These are phyloP conservation scores for Massospora cicadina DNA, from an alignment of 371 early-diverging fungal species.

Conservation along the genomic window DNA sequence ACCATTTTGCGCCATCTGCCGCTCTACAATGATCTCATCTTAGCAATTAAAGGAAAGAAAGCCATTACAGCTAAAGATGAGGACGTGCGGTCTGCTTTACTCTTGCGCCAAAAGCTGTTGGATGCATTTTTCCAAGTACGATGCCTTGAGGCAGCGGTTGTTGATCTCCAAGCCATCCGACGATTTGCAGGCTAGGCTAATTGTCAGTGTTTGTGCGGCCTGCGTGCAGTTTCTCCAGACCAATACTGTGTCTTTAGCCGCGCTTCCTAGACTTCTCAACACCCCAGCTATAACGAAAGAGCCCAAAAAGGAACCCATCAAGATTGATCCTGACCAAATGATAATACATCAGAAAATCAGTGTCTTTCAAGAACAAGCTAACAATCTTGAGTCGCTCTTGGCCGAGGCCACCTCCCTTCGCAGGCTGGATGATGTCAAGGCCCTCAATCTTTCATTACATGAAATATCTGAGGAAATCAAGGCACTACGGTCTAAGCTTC, in stretches of 20 bases:
- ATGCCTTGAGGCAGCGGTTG: not conserved
- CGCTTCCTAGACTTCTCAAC: not conserved
- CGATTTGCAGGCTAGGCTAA: not conserved
- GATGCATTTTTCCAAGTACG: slow-evolving; percentile 7
- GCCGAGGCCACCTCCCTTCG: slow-evolving; percentile 55
- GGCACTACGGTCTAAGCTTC: not conserved
- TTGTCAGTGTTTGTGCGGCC: not conserved
- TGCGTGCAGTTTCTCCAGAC: slow-evolving; percentile 4
- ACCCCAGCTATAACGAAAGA: not conserved
- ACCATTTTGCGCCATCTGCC: not conserved
- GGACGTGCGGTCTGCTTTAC: not conserved
- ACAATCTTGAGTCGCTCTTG: slow-evolving; percentile 43
- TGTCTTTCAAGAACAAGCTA: slow-evolving; percentile 48
- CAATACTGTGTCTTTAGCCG: slow-evolving; percentile 7
- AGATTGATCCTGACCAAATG: not conserved
- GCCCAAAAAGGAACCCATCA: not conserved
- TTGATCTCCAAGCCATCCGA: not conserved
- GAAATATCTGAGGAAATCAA: slow-evolving; percentile 58
- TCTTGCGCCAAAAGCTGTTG: not conserved
- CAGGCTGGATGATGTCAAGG: slow-evolving; percentile 62
- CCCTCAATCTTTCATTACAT: slow-evolving; percentile 41
- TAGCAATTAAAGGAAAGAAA: not conserved
- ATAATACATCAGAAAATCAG: slow-evolving; percentile 35
- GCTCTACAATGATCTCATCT: not conserved
- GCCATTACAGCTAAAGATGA: not conserved